phyloP scores from a whole-genome alignment of 2,329 filamentous ascomycete species.

The Neonectria faginata region DNA sequence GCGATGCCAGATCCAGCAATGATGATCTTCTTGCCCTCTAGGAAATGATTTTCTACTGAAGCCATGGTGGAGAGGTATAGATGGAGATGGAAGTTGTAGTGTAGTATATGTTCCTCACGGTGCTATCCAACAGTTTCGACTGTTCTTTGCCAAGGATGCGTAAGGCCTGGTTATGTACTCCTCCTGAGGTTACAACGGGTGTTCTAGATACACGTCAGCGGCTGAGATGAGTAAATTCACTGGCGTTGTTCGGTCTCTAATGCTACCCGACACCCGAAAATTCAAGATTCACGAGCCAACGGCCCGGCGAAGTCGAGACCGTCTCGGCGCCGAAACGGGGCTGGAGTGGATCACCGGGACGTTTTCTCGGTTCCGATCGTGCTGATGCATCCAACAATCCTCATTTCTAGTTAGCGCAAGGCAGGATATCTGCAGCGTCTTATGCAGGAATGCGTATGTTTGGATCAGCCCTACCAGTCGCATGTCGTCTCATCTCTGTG shows the following conservation, averaged over 20 bases:
- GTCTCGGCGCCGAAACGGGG: background rate
- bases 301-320: background rate
- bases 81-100: background rate
- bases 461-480: background rate
- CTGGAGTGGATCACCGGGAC: background rate
- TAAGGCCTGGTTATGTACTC: background rate
- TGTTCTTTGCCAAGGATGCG: background rate
- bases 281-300: background rate
- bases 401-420: too few species aligned
- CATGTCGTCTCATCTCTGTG: background rate
- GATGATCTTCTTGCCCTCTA: slow-evolving; percentile 21
- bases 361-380: background rate
- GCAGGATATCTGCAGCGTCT: background rate
- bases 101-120: background rate
- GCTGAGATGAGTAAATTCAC: background rate
- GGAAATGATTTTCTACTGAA: background rate
- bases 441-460: background rate
- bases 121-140: background rate
- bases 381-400: background rate
- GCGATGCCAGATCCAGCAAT: slow-evolving; percentile 19
- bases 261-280: background rate
- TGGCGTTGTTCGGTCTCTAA: background rate
- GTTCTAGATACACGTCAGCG: background rate
- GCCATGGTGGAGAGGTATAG: background rate
- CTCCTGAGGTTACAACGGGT: background rate